These are phyloP conservation scores for Backusella morwellensis DNA, from an alignment of 192 early-diverging fungal genomes.

Conservation along the genomic window DNA sequence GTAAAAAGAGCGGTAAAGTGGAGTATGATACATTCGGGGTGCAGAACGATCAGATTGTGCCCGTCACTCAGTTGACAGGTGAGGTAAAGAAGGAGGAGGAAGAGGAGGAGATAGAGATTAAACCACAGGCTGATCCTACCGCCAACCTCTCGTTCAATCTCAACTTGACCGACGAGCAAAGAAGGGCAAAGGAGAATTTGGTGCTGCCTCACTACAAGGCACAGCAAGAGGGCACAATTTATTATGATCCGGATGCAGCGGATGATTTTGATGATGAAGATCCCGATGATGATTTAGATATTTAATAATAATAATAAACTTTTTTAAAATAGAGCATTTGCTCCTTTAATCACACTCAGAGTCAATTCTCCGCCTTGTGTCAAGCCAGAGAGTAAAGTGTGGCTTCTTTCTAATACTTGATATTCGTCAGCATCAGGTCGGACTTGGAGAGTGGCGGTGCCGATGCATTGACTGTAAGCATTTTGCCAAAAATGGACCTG, in stretches of 20 bases:
- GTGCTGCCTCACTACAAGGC: slow-evolving; percentile 81
- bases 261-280: slow-evolving; percentile 94
- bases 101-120: not conserved
- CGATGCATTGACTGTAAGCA: slow-evolving; percentile 47
- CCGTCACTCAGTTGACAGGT: slow-evolving; percentile 9
- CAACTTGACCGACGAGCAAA: slow-evolving; percentile 79
- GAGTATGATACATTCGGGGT: slow-evolving; percentile 33
- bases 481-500: slow-evolving; percentile 58
- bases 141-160: slow-evolving; percentile 85
- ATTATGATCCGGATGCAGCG: slow-evolving; percentile 80
- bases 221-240: slow-evolving; percentile 52
- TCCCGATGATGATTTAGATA: slow-evolving; percentile 88
- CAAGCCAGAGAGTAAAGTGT: not conserved
- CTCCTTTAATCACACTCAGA: not conserved
- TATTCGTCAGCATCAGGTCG: slow-evolving; percentile 50
- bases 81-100: not conserved
- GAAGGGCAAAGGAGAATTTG: slow-evolving; percentile 65
- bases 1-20: slow-evolving; percentile 47
- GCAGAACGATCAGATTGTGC: not conserved
- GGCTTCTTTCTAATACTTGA: slow-evolving; percentile 24
- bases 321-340: not conserved
- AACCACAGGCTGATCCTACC: slow-evolving; percentile 54
- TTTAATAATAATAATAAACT: slow-evolving; percentile 44
- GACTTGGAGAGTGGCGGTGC: slow-evolving; percentile 44
- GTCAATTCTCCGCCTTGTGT: slow-evolving; percentile 5